Evolutionary conservation across 495 filamentous ascomycete species (phyloP).

Genomic region (Trichoderma asperelloides): DNA sequence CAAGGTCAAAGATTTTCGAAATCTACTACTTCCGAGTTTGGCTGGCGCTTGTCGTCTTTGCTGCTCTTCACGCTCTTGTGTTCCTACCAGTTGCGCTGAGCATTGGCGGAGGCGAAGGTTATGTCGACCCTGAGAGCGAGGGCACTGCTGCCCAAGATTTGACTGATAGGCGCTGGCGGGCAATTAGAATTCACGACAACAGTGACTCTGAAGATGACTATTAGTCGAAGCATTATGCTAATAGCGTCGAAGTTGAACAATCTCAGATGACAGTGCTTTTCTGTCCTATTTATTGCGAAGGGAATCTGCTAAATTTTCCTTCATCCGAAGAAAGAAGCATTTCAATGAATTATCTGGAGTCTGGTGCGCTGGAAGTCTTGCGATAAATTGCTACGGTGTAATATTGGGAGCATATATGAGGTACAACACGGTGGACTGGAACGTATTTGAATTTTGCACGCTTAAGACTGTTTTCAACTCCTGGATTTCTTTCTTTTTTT

Average conservation of each 20-base stretch:
- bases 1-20: constrained; percentile 96
- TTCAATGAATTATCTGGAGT: not conserved
- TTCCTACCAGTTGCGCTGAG: constrained; percentile 88
- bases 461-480: not conserved
- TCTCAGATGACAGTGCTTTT: not conserved
- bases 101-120: constrained; percentile 79
- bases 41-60: constrained; percentile 81
- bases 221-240: not conserved
- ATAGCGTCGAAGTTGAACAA: not conserved
- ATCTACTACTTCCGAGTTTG: constrained; percentile 98
- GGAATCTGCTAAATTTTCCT: not conserved
- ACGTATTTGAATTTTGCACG: not conserved
- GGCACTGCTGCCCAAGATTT: constrained; percentile 84
- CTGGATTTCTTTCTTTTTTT: not conserved
- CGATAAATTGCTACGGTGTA: not conserved
- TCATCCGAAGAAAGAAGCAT: not conserved
- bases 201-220: constrained; percentile 35
- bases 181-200: constrained; percentile 24
- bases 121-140: constrained; percentile 72
- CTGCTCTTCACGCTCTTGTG: constrained; percentile 79
- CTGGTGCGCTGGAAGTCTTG: not conserved
- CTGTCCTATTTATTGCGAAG: not conserved
- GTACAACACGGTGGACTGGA: not conserved
- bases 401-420: not conserved
- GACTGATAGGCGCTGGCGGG: constrained; percentile 35